Conservation (phyloP, 345 rosid species). For the Brassica cretica region DNA sequence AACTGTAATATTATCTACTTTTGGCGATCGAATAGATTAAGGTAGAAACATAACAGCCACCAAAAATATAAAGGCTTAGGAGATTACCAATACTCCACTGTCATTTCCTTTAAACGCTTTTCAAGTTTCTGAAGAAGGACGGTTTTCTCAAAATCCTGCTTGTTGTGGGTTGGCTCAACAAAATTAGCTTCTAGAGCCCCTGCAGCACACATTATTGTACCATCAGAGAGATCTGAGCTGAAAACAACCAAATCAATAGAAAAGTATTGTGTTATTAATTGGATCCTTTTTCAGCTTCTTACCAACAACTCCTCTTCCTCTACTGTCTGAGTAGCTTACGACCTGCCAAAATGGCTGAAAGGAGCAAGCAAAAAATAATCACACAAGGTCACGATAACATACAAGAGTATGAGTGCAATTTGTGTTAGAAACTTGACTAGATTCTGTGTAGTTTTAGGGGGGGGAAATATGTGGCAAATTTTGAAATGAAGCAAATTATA, state of each 20-base stretch:
- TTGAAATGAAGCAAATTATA: not conserved
- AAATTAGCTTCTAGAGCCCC: conserved; percentile 93
- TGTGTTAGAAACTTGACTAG: not conserved
- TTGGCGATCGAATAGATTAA: not conserved
- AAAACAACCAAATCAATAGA: not conserved
- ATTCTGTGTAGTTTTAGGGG: too few relatives aligned
- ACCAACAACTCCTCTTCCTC: conserved; percentile 97
- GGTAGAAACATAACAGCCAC: not conserved
- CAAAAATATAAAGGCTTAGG: conserved; percentile 2
- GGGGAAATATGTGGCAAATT: not conserved
- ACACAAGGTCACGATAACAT: conserved; percentile 7
- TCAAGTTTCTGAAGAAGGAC: conserved; percentile 93
- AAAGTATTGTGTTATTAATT: conserved; percentile 10
- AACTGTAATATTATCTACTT: conserved; percentile 3
- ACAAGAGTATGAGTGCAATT: not conserved
- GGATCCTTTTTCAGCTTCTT: conserved; percentile 43
- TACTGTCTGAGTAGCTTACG: conserved; percentile 45
- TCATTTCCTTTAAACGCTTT: conserved; percentile 89
- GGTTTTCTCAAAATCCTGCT: conserved; percentile 97
- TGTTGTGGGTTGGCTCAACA: conserved; percentile 91
- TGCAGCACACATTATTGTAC: too few relatives aligned
- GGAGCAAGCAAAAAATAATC: not conserved
- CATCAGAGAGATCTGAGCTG: conserved; percentile 2
- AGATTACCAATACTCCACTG: conserved; percentile 80
- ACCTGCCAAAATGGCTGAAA: conserved; percentile 94